Conservation (phyloP, 495 filamentous ascomycete species). For the Ramalina peruviana region DNA sequence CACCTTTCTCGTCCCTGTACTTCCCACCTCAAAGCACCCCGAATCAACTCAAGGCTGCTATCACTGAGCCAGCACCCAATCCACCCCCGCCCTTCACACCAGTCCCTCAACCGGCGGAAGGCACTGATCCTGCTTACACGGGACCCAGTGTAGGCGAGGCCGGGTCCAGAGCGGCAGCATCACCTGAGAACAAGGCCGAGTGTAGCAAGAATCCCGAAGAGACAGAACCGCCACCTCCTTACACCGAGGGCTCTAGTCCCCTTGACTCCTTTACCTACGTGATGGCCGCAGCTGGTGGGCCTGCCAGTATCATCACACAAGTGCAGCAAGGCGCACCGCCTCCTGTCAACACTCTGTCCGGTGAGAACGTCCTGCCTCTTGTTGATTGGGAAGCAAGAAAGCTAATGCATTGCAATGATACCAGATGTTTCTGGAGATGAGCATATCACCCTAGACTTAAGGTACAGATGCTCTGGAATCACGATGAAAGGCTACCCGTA, state of each 20-base stretch:
- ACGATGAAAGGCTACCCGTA: not conserved
- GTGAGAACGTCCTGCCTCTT: conserved; percentile 32
- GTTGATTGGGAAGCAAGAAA: not conserved
- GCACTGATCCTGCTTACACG: conserved; percentile 31
- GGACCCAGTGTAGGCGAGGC: conserved; percentile 43
- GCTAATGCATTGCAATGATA: not conserved
- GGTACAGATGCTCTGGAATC: conserved; percentile 39
- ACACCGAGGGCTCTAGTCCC: conserved; percentile 86
- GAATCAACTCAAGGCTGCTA: conserved; percentile 36
- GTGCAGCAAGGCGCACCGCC: conserved; percentile 76
- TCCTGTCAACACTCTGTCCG: conserved; percentile 67
- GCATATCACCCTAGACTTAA: conserved; percentile 84
- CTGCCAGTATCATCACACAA: conserved; percentile 97
- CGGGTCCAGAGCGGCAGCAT: conserved; percentile 74
- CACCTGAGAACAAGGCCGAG: conserved; percentile 64
- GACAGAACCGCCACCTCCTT: conserved; percentile 85
- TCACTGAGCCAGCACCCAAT: conserved; percentile 42
- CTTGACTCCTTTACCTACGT: conserved; percentile 90
- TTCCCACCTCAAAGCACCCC: conserved; percentile 27
- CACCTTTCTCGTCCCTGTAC: conserved; percentile 15
- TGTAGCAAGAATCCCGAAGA: conserved; percentile 63
- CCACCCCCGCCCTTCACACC: conserved; percentile 46
- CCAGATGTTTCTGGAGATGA: conserved; percentile 82
- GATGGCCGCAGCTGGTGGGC: conserved; percentile 93
- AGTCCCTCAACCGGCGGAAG: conserved; percentile 10